Evolutionary conservation across 2,329 filamentous ascomycete species (phyloP), one percentile per base, ranked within the genome.

Genomic region (Truncatella angustata): DNA sequence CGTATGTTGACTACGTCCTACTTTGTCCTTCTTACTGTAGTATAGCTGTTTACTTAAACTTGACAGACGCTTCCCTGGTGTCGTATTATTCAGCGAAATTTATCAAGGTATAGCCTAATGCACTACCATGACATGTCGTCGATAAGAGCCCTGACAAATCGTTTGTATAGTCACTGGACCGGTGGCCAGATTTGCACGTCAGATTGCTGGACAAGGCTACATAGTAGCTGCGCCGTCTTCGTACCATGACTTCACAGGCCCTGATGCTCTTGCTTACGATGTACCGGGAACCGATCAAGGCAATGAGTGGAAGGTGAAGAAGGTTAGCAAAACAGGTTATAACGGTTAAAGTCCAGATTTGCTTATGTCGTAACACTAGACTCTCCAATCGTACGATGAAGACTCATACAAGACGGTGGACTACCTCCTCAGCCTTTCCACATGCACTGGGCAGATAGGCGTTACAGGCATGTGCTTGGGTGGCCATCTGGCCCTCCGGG

Each of bases 401-500:
- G 90, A 93, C 62, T 84, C 87, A 3, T 75, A 76, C 54, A 77
- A 84, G 37, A 81, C 84, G 3, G 82, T 93, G 32, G 84, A 90
- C 66, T 74, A 84, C 55, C 81, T 94, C 26, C 77, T 93, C 44
- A 80, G 79, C 21, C 79, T 91, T 20, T 79, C 84, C 4, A 91
- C 87, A n/a, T 90, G 91, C 71, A 95, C 85, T 55, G 91, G 91
- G 46, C 80, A 82, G 32, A 82, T 96, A 59, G 90, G 90, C 42
- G 77, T 86, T 4, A 91, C 88, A 11, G 90, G 90, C 55, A 97
- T 97, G 92, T 97, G 92, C 69, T 83, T 97, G 1, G 93, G 93
- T 49, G 92, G 93, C 1, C 93, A 97, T 66, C 81, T 97, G 16
- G 90, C 84, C 50, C 69, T 84, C 45, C 88, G 70, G 50, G 79